Base-by-base conservation (phyloP, 2,329 filamentous ascomycete genomes). In the Cryphonectria japonica region DNA sequence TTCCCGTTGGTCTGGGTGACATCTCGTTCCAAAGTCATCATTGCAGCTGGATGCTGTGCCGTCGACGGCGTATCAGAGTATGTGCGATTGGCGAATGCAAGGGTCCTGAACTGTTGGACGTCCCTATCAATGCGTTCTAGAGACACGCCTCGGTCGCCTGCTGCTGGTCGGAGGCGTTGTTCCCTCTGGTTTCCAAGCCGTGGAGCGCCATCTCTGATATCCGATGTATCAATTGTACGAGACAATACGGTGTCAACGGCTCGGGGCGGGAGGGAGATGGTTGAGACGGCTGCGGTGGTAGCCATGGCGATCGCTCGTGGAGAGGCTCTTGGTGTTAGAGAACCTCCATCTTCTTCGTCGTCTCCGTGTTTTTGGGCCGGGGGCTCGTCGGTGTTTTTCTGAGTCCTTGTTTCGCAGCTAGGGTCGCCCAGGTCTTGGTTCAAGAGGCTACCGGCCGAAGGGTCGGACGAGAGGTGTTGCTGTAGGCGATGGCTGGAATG, bases 41-140 rank as follows among this genome's bases (percentile, higher is more conserved):
- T 57, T 0, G 54, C 39, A 34, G 57, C 43, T 26, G 69, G 37
- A 3, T 13, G 54, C 4, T 63, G 66, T 26, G 66, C 34, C n/a
- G 61, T 50, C 13, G 62, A 69, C 16, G 57, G 67, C 50, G 62
- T 63, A 37, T 72, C 71, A 52, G 69, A 72, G 57, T 68, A 66
- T 29, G 65, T 79, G 76, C 54, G 77, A 61, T 41, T 71, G 37
- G 69, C 34, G 57, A 68, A 71, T 2, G 69, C 62, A 16, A 64
- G 54, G 43, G 80, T 76, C 68, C 78, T 78, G 39, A 79, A 71
- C 69, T 78, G 71, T 69, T 78, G 78, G 57, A 78, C 80, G 74
- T 84, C 83, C 74, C 80, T 82, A 8, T 81, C 79, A 5, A 82
- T 82, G n/a, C 82, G 78, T 73, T 84, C 83, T 39, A 83, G 73